Base-by-base conservation (phyloP, 2,329 filamentous ascomycete genomes). In the Helotiales sp. region DNA sequence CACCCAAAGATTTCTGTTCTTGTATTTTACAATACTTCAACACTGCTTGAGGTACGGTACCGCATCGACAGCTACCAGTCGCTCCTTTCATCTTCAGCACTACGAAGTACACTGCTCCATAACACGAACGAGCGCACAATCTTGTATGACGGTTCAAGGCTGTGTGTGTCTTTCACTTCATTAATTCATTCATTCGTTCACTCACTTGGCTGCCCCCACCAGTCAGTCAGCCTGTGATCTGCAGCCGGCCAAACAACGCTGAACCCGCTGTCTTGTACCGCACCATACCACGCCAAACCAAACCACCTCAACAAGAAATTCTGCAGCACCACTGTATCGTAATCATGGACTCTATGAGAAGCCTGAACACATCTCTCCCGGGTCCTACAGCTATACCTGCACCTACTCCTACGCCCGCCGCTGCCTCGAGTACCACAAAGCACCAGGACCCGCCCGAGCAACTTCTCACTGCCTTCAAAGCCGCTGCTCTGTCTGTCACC, bases 401-500 rank as follows among this genome's bases (percentile, higher is more conserved):
- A n/a, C 82, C 83, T 15, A 80, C 83, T 43, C 78, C 82, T 11
- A 34, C 32, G 6, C 3, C 28, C 20, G 30, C 54, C 15, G 10
- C 20, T n/a, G 54, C 54, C 72, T 57, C 68, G 15, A 84, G 2
- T 22, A n/a, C 43, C 26, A 37, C 8, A 3, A 50, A 79, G 66
- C 78, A 78, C 60, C 74, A 72, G 47, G 83, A 83, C 54, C 81
- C 82, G 20, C 85, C 86, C 20, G 88, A 90, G 76, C 85, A 89
- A 76, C 88, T 97, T 57, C 88, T 97, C 66, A 90, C 95, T 74
- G 90, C 93, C 66, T 99, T 99, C 85, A 96, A 93, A 79, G 89
- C 91, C 17, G 96, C 96, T 37, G 96, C 96, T 22, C 85, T 97
- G 37, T 97, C 93, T 6, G 94, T 98, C 64, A 98, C 96, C 57